These are phyloP conservation scores for Calonectria pseudoturangicola DNA, from an alignment of 2,329 filamentous ascomycete species.

Conservation along the genomic window DNA sequence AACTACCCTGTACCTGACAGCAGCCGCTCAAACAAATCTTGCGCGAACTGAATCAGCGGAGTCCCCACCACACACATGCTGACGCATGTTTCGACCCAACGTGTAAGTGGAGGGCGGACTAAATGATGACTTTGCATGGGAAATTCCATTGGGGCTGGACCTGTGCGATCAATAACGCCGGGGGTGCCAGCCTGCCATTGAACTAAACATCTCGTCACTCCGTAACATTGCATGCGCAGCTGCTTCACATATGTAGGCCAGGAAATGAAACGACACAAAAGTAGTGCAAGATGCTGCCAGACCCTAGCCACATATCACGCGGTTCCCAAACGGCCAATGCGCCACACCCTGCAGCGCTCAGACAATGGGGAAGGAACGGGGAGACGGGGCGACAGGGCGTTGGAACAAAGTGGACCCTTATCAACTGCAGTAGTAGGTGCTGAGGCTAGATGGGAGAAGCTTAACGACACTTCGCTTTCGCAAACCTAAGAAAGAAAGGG, in stretches of 20 bases:
- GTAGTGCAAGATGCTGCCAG: constrained; percentile 13
- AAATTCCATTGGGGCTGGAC: constrained; percentile 6
- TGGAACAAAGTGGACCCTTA: constrained; percentile 37
- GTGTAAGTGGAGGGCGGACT: constrained; percentile 20
- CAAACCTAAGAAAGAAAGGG: background rate
- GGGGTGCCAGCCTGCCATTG: background rate
- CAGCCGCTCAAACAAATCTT: constrained; percentile 23
- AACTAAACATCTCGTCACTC: constrained; percentile 12
- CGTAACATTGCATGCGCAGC: constrained; percentile 4
- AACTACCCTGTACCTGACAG: constrained; percentile 42
- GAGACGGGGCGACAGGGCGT: constrained; percentile 30
- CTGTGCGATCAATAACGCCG: background rate
- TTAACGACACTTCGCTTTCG: constrained; percentile 31
- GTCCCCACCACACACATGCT: constrained; percentile 25
- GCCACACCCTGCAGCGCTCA: constrained; percentile 36
- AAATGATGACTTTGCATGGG: constrained; percentile 27
- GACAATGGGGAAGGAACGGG: constrained; percentile 34
- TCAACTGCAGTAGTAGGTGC: constrained; percentile 8
- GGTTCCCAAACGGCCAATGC: constrained; percentile 38
- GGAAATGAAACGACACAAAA: constrained; percentile 18
- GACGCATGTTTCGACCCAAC: constrained; percentile 21
- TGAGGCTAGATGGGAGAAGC: constrained; percentile 26
- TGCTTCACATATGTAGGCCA: constrained; percentile 21
- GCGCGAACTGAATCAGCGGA: constrained; percentile 26
- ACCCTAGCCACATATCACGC: constrained; percentile 28